Conservation (phyloP, 495 filamentous ascomycete species). For the Podospora sp. region DNA sequence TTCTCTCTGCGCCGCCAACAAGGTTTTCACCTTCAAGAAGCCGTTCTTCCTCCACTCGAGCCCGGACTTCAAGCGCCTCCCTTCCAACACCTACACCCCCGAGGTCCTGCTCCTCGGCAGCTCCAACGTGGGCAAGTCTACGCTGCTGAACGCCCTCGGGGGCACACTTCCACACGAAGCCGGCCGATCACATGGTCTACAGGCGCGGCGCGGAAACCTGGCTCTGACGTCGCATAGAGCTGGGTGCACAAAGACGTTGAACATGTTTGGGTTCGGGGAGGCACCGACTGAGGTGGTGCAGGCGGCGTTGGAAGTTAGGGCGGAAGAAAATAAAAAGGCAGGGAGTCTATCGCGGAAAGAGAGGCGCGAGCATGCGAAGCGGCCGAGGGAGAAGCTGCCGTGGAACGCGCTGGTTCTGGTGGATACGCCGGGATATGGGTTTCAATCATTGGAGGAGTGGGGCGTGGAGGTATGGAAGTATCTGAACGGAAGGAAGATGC, state of each 20-base stretch:
- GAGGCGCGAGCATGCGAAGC: conserved; percentile 16
- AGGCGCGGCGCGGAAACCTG: conserved; percentile 31
- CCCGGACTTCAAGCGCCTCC: conserved; percentile 69
- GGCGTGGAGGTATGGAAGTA: conserved; percentile 87
- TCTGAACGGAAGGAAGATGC: conserved; percentile 68
- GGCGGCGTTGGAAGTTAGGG: conserved; percentile 11
- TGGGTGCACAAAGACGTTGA: conserved; percentile 80
- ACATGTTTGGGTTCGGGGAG: conserved; percentile 76
- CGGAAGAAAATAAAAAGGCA: conserved; percentile 4
- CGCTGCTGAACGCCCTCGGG: conserved; percentile 81
- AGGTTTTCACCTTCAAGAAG: conserved; percentile 63
- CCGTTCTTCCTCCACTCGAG: conserved; percentile 72
- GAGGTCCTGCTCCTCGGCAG: conserved; percentile 69
- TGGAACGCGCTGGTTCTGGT: conserved; percentile 66
- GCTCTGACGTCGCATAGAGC: conserved; percentile 72
- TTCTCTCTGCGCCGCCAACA: conserved; percentile 43
- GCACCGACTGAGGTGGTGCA: conserved; percentile 18
- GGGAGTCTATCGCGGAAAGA: conserved; percentile 19
- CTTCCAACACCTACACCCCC: conserved; percentile 55
- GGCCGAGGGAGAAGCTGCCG: conserved; percentile 52
- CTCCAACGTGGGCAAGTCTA: conserved; percentile 91
- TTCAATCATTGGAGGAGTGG: conserved; percentile 75
- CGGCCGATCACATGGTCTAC: conserved; percentile 28
- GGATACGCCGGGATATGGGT: conserved; percentile 95
- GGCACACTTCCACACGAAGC: conserved; percentile 41